phyloP scores from a whole-genome alignment of 768 basidiomycete species.

The Clitopilus hobsonii region DNA sequence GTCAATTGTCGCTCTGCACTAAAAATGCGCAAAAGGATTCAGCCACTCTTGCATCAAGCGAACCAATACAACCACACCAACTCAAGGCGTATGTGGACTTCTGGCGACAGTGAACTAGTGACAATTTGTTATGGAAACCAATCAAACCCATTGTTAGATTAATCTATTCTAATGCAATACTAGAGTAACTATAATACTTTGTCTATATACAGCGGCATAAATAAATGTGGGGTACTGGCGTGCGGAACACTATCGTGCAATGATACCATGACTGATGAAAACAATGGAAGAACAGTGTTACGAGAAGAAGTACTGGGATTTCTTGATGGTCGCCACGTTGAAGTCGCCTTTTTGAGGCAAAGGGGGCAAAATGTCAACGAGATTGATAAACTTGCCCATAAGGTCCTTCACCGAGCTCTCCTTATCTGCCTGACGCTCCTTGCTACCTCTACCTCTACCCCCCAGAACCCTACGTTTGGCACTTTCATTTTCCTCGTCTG shows the following conservation, averaged over 20 bases:
- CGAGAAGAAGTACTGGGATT: conserved; percentile 92
- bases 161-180: neutral
- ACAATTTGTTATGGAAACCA: neutral
- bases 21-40: conserved; percentile 21
- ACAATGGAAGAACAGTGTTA: conserved; percentile 26
- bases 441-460: neutral
- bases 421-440: neutral
- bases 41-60: neutral
- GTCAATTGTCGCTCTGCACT: conserved; percentile 24
- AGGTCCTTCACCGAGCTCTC: conserved; percentile 13
- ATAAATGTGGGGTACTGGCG: neutral
- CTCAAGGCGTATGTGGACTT: neutral
- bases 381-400: conserved; percentile 63
- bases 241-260: neutral
- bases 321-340: conserved; percentile 75
- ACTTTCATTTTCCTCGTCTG: neutral
- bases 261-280: neutral
- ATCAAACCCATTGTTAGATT: neutral
- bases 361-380: conserved; percentile 74
- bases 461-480: neutral
- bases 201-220: neutral
- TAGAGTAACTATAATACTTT: neutral
- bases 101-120: neutral
- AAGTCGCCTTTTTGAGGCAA: conserved; percentile 84
- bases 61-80: neutral